phyloP scores from a whole-genome alignment of 2,329 filamentous ascomycete genomes.

The Colletotrichum siamense region DNA sequence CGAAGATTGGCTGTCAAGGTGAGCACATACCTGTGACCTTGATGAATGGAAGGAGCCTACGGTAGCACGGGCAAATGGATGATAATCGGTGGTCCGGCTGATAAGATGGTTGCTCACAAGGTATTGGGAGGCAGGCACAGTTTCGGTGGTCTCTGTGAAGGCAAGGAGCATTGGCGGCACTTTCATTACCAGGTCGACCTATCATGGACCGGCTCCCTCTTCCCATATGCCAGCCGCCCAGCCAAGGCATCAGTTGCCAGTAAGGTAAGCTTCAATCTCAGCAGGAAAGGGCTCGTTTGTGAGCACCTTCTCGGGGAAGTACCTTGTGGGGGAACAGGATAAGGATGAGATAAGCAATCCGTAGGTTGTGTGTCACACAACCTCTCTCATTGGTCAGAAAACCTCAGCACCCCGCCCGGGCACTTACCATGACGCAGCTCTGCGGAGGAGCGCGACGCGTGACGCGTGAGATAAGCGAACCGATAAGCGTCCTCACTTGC shows the following conservation, averaged over 20 bases:
- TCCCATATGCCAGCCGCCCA: background rate
- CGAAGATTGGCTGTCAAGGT: background rate
- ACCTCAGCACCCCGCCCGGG: too few species aligned
- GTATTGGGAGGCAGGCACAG: background rate
- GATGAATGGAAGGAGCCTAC: background rate
- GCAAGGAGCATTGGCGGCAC: background rate
- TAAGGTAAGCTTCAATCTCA: background rate
- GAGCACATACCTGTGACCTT: background rate
- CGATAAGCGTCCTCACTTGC: too few species aligned
- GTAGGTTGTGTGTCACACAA: background rate
- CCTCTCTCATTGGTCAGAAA: too few species aligned
- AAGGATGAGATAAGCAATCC: too few species aligned
- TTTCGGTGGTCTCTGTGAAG: background rate
- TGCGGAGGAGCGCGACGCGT: background rate
- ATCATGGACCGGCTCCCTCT: background rate
- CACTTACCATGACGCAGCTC: too few species aligned
- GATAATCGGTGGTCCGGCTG: background rate
- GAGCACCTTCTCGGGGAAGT: background rate
- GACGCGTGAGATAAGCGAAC: background rate
- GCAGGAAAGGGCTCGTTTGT: background rate
- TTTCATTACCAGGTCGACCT: background rate
- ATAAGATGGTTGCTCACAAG: background rate
- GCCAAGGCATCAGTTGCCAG: background rate
- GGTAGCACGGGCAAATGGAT: background rate
- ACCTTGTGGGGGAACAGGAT: too few species aligned